Percentiles rank a stretch among this genome's conserved stretches.
Conservation (phyloP, 2,329 filamentous ascomycete genomes). For the Aspergillus sojae region DNA sequence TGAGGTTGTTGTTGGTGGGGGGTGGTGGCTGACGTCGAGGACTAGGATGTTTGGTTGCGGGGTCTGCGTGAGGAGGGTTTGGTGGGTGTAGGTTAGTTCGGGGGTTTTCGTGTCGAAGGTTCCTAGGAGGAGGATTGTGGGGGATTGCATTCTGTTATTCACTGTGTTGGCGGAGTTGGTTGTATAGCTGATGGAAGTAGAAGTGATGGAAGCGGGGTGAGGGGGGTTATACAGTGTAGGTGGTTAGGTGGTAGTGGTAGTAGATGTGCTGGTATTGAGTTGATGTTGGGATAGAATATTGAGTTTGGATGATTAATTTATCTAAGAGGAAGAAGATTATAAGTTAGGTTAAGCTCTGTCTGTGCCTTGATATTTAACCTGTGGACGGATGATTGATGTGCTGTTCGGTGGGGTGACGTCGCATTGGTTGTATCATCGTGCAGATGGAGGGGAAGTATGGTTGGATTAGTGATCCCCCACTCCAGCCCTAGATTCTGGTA, state of each 20-base stretch:
- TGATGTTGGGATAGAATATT: too few relatives aligned
- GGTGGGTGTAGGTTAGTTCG: constrained; percentile 60
- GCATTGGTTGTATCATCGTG: neutral
- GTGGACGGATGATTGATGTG: neutral
- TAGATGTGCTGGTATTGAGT: too few relatives aligned
- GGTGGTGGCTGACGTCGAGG: constrained; percentile 19
- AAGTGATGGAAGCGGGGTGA: too few relatives aligned
- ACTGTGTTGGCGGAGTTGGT: too few relatives aligned
- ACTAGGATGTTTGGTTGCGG: constrained; percentile 34
- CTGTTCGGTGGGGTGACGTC: neutral
- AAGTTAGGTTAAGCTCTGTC: neutral
- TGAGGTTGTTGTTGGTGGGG: constrained; percentile 38
- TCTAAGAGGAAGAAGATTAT: too few relatives aligned
- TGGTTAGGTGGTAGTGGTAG: too few relatives aligned
- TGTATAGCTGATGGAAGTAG: too few relatives aligned
- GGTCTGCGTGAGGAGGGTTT: constrained; percentile 43
- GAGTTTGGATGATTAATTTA: too few relatives aligned
- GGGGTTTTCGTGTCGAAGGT: constrained; percentile 67
- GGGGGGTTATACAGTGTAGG: too few relatives aligned
- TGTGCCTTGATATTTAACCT: neutral
- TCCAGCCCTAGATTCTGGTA: too few relatives aligned
- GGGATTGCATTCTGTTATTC: constrained; percentile 16
- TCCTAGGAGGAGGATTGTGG: constrained; percentile 58
- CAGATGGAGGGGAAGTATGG: neutral
- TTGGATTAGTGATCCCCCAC: too few relatives aligned